Evolutionary conservation across 345 rosid species (phyloP).

Genomic region (Mangifera indica): DNA sequence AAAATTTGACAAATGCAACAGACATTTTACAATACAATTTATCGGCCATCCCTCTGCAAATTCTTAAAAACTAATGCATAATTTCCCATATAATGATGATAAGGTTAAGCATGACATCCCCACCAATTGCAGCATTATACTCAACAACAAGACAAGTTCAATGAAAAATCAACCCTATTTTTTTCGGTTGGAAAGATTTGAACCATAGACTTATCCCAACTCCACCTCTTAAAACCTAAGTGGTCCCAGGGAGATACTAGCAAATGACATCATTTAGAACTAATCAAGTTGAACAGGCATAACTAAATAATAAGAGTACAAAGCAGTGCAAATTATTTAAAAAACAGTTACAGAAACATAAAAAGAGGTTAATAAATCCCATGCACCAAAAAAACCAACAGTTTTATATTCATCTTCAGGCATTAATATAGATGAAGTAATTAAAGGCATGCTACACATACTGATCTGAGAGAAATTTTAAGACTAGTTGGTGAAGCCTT

Average conservation of each 20-base stretch:
- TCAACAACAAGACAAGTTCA: not conserved
- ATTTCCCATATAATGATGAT: too few relatives aligned
- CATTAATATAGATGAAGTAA: not conserved
- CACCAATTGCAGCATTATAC: not conserved
- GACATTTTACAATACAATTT: not conserved
- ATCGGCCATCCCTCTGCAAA: not conserved
- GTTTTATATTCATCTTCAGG: not conserved
- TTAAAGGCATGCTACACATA: slow-evolving; percentile 23
- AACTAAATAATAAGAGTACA: not conserved
- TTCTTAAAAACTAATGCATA: not conserved
- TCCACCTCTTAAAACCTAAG: not conserved
- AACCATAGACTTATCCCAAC: not conserved
- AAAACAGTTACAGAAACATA: not conserved
- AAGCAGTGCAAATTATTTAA: not conserved
- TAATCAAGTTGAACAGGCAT: not conserved
- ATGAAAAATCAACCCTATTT: not conserved
- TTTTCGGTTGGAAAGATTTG: not conserved
- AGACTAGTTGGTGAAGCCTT: slow-evolving; percentile 89
- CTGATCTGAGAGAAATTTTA: slow-evolving; percentile 79
- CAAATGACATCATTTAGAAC: too few relatives aligned
- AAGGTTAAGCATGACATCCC: not conserved
- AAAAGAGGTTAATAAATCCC: not conserved
- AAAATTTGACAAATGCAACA: not conserved
- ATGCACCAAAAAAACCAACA: not conserved
- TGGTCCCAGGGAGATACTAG: not conserved